Percentiles rank a stretch among this genome's conserved stretches.
phyloP scores from a whole-genome alignment of 2,329 filamentous ascomycete genomes.

The Aspergillus sp. region DNA sequence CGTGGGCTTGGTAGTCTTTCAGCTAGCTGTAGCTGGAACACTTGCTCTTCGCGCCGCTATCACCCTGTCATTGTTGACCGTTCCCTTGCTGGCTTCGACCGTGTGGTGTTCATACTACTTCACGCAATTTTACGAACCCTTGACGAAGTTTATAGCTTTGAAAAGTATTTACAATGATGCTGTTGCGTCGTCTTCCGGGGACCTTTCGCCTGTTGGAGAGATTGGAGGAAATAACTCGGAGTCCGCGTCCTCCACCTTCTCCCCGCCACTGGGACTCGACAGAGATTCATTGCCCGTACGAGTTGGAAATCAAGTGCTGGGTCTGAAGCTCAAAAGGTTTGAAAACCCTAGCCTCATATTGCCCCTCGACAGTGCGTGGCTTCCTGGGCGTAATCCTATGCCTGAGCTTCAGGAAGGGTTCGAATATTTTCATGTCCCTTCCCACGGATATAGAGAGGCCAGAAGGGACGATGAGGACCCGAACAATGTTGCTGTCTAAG shows the following conservation, averaged over 20 bases:
- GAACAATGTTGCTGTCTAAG: conserved; percentile 19
- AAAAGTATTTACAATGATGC: conserved; percentile 73
- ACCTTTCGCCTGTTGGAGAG: conserved; percentile 40
- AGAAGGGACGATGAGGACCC: conserved; percentile 16
- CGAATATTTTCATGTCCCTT: conserved; percentile 7
- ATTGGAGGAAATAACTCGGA: conserved; percentile 37
- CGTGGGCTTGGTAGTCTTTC: conserved; percentile 83
- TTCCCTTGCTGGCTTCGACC: conserved; percentile 78
- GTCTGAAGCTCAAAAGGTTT: conserved; percentile 48
- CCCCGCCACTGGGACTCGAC: conserved; percentile 49
- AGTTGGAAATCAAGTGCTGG: conserved; percentile 46
- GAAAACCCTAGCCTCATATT: conserved; percentile 51
- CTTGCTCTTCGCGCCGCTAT: conserved; percentile 76
- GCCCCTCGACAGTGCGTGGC: conserved; percentile 51
- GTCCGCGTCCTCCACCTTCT: conserved; percentile 43
- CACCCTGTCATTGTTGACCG: conserved; percentile 70
- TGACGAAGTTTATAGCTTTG: conserved; percentile 91
- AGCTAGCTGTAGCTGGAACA: conserved; percentile 86
- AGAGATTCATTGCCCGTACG: conserved; percentile 48
- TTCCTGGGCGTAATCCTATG: conserved; percentile 36
- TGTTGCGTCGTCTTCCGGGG: conserved; percentile 22
- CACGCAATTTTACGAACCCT: conserved; percentile 76
- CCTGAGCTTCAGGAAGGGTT: conserved; percentile 27
- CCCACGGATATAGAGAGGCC: too few species aligned
- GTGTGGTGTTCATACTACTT: conserved; percentile 91